phyloP scores from a whole-genome alignment of 2,329 filamentous ascomycete species.

The Trichophyton mentagrophytes region DNA sequence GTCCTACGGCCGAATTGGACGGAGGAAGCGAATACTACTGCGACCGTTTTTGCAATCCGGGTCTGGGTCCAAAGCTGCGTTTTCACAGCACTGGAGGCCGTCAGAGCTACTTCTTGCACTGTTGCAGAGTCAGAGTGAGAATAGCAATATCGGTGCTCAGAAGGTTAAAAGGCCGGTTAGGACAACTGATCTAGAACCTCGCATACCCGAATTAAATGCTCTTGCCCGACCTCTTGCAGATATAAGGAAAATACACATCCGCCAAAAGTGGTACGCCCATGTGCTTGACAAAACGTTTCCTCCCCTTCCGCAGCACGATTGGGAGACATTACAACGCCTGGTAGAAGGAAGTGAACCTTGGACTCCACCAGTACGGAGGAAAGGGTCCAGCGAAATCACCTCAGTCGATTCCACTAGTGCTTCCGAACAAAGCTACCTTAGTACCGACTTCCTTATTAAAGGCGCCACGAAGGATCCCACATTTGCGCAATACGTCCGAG shows the following conservation, averaged over 20 bases:
- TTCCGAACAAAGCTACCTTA: conserved; percentile 8
- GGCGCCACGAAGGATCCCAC: conserved; percentile 28
- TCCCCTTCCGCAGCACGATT: conserved; percentile 28
- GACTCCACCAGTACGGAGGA: conserved; percentile 20
- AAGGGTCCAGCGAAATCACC: conserved; percentile 1
- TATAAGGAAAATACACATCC: conserved; percentile 24
- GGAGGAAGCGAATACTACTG: conserved; percentile 39
- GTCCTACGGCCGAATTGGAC: conserved; percentile 47
- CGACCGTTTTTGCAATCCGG: conserved; percentile 11
- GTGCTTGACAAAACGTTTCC: conserved; percentile 24
- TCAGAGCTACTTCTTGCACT: conserved; percentile 4
- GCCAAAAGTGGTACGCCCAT: conserved; percentile 26
- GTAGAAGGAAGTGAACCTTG: conserved; percentile 23
- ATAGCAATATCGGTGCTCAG: conserved; percentile 16
- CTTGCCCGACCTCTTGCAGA: conserved; percentile 24
- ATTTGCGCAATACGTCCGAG: conserved; percentile 22
- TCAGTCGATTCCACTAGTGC: background rate
- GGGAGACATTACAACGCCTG: conserved; percentile 23
- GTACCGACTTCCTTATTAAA: conserved; percentile 22
- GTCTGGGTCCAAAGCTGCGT: conserved; percentile 7
- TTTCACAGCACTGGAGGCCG: conserved; percentile 9
- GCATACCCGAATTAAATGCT: conserved; percentile 24
- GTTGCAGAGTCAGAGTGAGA: conserved; percentile 6
- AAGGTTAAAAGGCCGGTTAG: conserved; percentile 13
- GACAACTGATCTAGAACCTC: conserved; percentile 15